Evolutionary conservation across 352 stramenopile genomes (phyloP).

Genomic region (Globisporangium okanoganense): DNA sequence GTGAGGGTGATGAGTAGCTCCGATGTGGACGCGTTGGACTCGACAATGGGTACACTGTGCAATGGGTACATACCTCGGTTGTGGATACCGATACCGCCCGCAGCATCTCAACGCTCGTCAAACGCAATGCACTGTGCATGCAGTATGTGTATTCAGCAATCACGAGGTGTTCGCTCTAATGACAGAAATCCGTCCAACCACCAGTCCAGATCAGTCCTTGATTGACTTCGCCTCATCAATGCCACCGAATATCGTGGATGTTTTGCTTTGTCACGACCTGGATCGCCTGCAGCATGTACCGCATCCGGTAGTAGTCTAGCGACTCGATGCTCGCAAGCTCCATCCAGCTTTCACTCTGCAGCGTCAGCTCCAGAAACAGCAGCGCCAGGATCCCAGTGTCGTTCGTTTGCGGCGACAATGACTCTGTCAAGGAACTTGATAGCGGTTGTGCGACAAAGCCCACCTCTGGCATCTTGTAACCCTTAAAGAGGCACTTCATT

Average conservation of each 20-base stretch:
- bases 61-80: too few species aligned
- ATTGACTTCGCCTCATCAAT: not conserved
- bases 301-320: constrained; percentile 11
- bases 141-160: too few species aligned
- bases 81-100: too few species aligned
- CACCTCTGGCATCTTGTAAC: not conserved
- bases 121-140: too few species aligned
- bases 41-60: too few species aligned
- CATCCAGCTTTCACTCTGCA: constrained; percentile 1
- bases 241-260: not conserved
- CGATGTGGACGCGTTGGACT: too few species aligned
- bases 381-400: constrained; percentile 11
- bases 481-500: not conserved
- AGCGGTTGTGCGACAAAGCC: not conserved
- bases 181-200: not conserved
- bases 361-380: constrained; percentile 10
- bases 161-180: not conserved
- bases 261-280: constrained; percentile 10
- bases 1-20: too few species aligned
- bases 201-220: not conserved
- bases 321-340: not conserved
- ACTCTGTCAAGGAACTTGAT: not conserved
- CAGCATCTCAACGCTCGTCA: too few species aligned
- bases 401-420: not conserved
- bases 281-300: constrained; percentile 13